These are phyloP conservation scores for Aspergillus sojae DNA, from an alignment of 2,329 filamentous ascomycete species.

Conservation along the genomic window DNA sequence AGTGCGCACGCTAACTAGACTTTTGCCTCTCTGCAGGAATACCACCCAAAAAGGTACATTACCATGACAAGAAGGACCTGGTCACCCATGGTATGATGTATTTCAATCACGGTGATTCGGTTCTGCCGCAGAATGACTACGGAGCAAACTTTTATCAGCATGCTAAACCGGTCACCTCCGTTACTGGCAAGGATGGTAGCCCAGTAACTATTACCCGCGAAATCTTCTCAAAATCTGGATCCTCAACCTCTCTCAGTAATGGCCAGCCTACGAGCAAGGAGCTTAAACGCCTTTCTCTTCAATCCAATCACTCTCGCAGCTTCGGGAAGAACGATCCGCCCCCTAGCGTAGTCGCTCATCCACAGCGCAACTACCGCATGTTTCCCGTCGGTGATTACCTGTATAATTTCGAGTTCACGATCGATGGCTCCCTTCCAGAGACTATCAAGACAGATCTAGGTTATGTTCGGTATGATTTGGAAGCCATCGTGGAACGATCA, in stretches of 20 bases:
- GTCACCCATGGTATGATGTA: constrained; percentile 90
- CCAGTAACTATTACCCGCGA: constrained; percentile 37
- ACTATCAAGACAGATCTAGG: constrained; percentile 86
- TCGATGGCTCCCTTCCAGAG: constrained; percentile 78
- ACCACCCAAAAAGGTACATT: constrained; percentile 80
- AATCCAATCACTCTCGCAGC: constrained; percentile 80
- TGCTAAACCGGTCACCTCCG: constrained; percentile 39
- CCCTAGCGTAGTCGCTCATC: constrained; percentile 56
- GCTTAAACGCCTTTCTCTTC: constrained; percentile 71
- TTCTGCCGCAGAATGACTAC: constrained; percentile 59
- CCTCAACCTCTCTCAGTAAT: constrained; percentile 46
- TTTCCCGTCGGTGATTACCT: constrained; percentile 76
- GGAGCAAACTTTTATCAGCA: constrained; percentile 66
- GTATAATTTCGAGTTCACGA: constrained; percentile 78
- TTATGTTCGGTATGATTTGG: constrained; percentile 83
- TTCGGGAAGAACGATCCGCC: constrained; percentile 77
- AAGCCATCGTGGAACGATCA: constrained; percentile 80
- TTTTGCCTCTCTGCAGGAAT: constrained; percentile 59
- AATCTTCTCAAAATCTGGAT: constrained; percentile 43
- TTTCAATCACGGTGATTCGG: constrained; percentile 66
- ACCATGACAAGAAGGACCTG: constrained; percentile 80
- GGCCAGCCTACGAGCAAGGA: constrained; percentile 51
- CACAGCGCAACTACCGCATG: constrained; percentile 80
- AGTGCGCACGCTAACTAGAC: constrained; percentile 8
- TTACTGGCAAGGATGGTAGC: constrained; percentile 33